Evolutionary conservation across 495 filamentous ascomycete genomes (phyloP).

Genomic region (Penicillium paradoxum): DNA sequence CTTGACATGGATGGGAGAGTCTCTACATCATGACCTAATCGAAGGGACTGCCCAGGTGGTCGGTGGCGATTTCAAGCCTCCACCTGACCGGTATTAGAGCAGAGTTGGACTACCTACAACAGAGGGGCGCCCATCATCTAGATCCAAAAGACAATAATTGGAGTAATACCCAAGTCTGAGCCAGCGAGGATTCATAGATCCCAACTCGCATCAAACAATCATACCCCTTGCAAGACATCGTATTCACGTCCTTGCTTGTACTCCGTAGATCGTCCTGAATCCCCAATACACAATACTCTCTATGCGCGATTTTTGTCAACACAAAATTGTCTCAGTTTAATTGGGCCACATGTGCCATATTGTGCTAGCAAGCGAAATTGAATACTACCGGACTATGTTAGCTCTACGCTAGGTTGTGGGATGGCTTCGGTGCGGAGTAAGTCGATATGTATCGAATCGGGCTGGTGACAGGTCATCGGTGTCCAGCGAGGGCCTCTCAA

Average conservation of each 20-base stretch:
- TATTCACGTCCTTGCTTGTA: no score
- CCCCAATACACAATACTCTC: neutral
- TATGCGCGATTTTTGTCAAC: slow-evolving; percentile 12
- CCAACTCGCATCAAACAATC: neutral
- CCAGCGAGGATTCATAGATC: neutral
- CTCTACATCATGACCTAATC: no score
- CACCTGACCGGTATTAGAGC: no score
- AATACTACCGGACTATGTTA: neutral
- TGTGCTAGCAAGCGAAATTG: slow-evolving; percentile 8
- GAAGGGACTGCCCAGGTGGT: no score
- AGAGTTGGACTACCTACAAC: no score
- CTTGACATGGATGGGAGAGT: no score
- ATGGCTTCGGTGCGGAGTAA: neutral
- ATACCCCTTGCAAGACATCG: neutral
- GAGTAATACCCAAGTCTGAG: neutral
- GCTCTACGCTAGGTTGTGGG: neutral
- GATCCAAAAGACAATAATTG: neutral
- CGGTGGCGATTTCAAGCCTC: no score
- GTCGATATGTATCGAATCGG: slow-evolving; percentile 1
- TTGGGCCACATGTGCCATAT: slow-evolving; percentile 6
- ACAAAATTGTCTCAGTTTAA: slow-evolving; percentile 8
- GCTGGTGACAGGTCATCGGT: slow-evolving; percentile 2
- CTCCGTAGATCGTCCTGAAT: neutral
- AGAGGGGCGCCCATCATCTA: no score
- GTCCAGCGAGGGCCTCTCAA: neutral